Conservation (phyloP, 148 eudicot species). For the Selenicereus undatus region DNA sequence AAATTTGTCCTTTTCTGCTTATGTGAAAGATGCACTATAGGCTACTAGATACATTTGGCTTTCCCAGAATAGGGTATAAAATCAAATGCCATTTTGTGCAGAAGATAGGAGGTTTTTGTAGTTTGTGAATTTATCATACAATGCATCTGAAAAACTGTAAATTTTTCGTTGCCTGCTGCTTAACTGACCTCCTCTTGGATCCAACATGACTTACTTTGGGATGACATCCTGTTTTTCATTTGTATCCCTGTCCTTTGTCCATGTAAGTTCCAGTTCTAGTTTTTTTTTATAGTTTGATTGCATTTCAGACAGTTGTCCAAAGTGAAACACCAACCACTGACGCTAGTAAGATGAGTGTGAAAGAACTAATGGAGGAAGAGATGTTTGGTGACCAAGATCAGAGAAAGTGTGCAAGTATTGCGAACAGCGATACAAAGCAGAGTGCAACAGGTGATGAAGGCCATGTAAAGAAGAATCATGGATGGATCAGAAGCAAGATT, state of each 20-base stretch:
- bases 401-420: conserved; percentile 25
- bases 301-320: conserved; percentile 42
- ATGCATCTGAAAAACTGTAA: not conserved
- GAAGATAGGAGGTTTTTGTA: not conserved
- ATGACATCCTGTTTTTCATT: not conserved
- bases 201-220: not conserved
- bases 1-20: not conserved
- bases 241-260: not conserved
- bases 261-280: not conserved
- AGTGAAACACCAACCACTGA: conserved; percentile 35
- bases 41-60: not conserved
- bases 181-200: not conserved
- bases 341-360: conserved; percentile 58
- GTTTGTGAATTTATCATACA: not conserved
- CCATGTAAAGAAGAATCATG: conserved; percentile 34
- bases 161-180: not conserved
- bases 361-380: conserved; percentile 91
- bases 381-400: conserved; percentile 56
- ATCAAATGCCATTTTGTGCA: too few relatives aligned
- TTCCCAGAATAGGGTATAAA: not conserved
- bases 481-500: conserved; percentile 35
- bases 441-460: conserved; percentile 19
- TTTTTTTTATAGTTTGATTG: conserved; percentile 19
- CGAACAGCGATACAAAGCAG: conserved; percentile 27
- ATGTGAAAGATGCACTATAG: not conserved